Percentiles rank a stretch among this genome's conserved stretches.
phyloP scores from a whole-genome alignment of 2,329 filamentous ascomycete species.

The Pezicula neosporulosa region DNA sequence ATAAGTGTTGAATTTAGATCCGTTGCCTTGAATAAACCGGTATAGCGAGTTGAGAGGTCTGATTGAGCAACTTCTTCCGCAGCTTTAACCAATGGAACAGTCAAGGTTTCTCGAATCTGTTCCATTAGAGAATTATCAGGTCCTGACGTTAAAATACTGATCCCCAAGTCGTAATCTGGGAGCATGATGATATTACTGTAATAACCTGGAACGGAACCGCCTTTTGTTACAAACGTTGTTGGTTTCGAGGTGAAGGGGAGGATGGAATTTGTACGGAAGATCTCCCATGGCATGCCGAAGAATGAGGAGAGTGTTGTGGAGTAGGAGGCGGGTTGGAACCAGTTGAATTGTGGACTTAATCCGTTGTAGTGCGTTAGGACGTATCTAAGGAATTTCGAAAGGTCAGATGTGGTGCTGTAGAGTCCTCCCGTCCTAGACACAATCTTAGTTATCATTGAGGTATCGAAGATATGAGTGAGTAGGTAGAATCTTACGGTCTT shows the following conservation, averaged over 20 bases:
- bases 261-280: slow-evolving; percentile 36
- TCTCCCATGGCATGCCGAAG: slow-evolving; percentile 46
- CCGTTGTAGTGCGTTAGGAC: slow-evolving; percentile 37
- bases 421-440: neutral
- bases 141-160: slow-evolving; percentile 33
- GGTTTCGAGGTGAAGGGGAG: slow-evolving; percentile 30
- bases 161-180: slow-evolving; percentile 39
- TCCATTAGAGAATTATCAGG: neutral
- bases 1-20: slow-evolving; percentile 1
- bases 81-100: neutral
- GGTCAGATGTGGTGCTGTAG: slow-evolving; percentile 14
- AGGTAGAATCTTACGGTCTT: slow-evolving; percentile 31
- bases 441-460: neutral
- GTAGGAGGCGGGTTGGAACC: slow-evolving; percentile 37
- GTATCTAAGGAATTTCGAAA: slow-evolving; percentile 40
- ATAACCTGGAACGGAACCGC: slow-evolving; percentile 39
- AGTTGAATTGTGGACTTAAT: slow-evolving; percentile 28
- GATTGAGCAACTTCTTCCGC: neutral
- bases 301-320: slow-evolving; percentile 32
- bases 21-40: neutral
- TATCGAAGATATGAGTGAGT: too few relatives aligned
- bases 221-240: slow-evolving; percentile 41
- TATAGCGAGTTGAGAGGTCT: neutral
- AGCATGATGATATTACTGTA: slow-evolving; percentile 33
- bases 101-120: neutral